phyloP scores from a whole-genome alignment of 495 filamentous ascomycete species.

The Penicilliopsis zonata region DNA sequence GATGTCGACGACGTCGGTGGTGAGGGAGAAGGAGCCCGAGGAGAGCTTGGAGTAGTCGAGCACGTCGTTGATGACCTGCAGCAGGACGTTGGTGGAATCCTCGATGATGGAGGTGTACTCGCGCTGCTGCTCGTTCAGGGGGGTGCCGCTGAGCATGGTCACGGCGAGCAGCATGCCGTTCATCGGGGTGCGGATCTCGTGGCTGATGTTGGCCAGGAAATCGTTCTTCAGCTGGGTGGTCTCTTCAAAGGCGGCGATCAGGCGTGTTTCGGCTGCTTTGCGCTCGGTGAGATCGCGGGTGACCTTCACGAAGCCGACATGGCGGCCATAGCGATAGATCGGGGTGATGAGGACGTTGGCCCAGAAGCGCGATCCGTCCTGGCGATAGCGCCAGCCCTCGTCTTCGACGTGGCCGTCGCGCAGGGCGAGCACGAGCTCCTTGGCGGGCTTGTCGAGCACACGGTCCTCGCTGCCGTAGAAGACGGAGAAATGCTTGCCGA shows the following conservation, averaged over 20 bases:
- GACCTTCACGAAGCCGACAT: conserved; percentile 54
- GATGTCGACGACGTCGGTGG: conserved; percentile 58
- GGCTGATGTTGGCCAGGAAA: conserved; percentile 73
- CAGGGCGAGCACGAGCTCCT: conserved; percentile 44
- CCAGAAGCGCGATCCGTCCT: conserved; percentile 53
- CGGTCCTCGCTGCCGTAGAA: conserved; percentile 50
- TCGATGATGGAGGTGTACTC: conserved; percentile 72
- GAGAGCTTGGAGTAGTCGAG: conserved; percentile 84
- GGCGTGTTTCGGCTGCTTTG: conserved; percentile 41
- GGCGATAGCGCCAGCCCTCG: conserved; percentile 54
- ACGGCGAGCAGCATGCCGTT: conserved; percentile 67
- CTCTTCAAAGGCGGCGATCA: conserved; percentile 54
- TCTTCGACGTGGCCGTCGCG: conserved; percentile 50
- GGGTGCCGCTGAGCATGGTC: conserved; percentile 56
- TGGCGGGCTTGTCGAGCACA: conserved; percentile 36
- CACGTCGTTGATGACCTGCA: conserved; percentile 85
- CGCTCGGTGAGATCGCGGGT: conserved; percentile 53
- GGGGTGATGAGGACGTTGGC: conserved; percentile 56
- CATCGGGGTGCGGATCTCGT: conserved; percentile 78
- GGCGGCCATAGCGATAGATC: conserved; percentile 41
- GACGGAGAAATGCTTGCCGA: conserved; percentile 50
- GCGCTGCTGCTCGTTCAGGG: conserved; percentile 51
- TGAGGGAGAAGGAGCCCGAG: conserved; percentile 69
- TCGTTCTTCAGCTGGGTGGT: conserved; percentile 52
- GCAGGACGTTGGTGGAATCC: conserved; percentile 65